Evolutionary conservation across 805 yeast genomes (phyloP).

Genomic region (Debaryomyces prosopidis): DNA sequence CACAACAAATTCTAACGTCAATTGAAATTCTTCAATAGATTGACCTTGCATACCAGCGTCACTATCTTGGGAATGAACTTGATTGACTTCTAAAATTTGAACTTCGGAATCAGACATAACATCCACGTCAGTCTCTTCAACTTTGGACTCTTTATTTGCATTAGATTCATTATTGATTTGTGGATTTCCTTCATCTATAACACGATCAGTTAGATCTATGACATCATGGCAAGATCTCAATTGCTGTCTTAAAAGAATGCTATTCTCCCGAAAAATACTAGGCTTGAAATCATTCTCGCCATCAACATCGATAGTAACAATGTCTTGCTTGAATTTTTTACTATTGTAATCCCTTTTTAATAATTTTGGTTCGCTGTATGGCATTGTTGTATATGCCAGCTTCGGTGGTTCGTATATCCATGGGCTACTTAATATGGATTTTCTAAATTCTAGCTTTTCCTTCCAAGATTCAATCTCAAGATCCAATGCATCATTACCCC

Average conservation of each 20-base stretch:
- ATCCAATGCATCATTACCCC: constrained; percentile 16
- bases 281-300: neutral
- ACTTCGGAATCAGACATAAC: constrained; percentile 3
- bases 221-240: neutral
- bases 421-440: constrained; percentile 15
- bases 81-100: constrained; percentile 12
- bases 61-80: neutral
- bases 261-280: constrained; percentile 3
- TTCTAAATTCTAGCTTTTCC: constrained; percentile 19
- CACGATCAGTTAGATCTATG: neutral
- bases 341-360: neutral
- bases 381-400: neutral
- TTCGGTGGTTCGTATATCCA: constrained; percentile 22
- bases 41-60: constrained; percentile 9
- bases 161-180: constrained; percentile 3
- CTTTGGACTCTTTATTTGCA: neutral
- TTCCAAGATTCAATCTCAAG: constrained; percentile 33
- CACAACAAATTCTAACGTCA: constrained; percentile 21
- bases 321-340: neutral
- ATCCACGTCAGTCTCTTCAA: constrained; percentile 5
- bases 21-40: constrained; percentile 22
- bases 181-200: neutral
- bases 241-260: neutral
- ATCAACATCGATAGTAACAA: neutral
- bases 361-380: neutral